Evolutionary conservation across 768 basidiomycete genomes (phyloP).

Genomic region (Naematelia aurantialba): DNA sequence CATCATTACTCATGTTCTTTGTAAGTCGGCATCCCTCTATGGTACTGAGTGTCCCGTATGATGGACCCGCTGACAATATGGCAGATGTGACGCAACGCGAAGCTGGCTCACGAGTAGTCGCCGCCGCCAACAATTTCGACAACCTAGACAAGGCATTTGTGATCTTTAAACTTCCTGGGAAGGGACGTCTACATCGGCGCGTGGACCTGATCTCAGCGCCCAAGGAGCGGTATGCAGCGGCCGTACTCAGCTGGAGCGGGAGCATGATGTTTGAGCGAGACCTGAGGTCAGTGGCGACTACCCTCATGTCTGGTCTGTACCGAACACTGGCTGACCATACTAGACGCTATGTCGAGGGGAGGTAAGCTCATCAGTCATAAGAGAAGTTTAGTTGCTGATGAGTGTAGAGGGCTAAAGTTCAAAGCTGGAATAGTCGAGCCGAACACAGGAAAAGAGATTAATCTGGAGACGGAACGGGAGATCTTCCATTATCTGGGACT

Average conservation of each 20-base stretch:
- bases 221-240: constrained; percentile 77
- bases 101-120: constrained; percentile 17
- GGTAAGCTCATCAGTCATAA: no score
- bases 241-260: constrained; percentile 87
- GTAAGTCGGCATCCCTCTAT: constrained; percentile 57
- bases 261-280: constrained; percentile 88
- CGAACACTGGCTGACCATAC: background rate
- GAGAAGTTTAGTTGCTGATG: background rate
- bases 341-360: constrained; percentile 40
- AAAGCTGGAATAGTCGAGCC: constrained; percentile 34
- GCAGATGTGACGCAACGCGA: constrained; percentile 54
- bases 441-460: constrained; percentile 37
- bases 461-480: constrained; percentile 44
- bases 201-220: constrained; percentile 80
- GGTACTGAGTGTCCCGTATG: constrained; percentile 28
- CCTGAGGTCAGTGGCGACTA: constrained; percentile 50
- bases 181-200: constrained; percentile 59
- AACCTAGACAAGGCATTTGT: constrained; percentile 80
- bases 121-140: constrained; percentile 60
- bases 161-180: constrained; percentile 64
- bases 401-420: constrained; percentile 34
- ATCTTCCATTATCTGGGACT: constrained; percentile 43
- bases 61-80: constrained; percentile 48
- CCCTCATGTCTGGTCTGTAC: no score
- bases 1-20: constrained; percentile 76